phyloP scores from a whole-genome alignment of 768 basidiomycete species.

The Tulasnella calospora region DNA sequence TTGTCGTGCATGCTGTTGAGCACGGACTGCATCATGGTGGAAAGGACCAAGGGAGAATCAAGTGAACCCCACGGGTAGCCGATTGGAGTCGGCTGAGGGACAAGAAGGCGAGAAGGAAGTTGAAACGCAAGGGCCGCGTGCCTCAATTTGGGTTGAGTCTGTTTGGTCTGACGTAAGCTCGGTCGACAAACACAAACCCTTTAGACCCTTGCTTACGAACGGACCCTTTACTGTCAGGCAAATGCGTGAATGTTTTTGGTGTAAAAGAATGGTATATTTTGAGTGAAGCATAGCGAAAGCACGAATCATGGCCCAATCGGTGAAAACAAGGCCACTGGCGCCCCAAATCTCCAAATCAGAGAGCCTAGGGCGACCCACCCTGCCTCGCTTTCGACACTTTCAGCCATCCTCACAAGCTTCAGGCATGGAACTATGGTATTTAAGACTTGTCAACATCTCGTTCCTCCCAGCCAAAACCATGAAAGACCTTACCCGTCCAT shows the following conservation, averaged over 20 bases:
- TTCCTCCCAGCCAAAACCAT: neutral
- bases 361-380: too few species aligned
- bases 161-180: neutral
- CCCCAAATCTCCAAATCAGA: neutral
- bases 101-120: neutral
- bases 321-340: neutral
- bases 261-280: neutral
- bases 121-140: slow-evolving; percentile 9
- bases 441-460: neutral
- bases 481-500: neutral
- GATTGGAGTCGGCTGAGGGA: slow-evolving; percentile 4
- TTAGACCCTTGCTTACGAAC: neutral
- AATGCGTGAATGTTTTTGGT: neutral
- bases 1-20: neutral
- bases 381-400: neutral
- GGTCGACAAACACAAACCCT: neutral
- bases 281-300: neutral
- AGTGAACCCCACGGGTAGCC: neutral
- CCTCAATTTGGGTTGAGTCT: neutral
- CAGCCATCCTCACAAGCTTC: neutral
- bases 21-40: neutral
- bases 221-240: too few species aligned
- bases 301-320: neutral
- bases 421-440: neutral
- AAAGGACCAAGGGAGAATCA: neutral